A percentile compares a stretch with the other conserved stretches of the same genome.
These are phyloP conservation scores for Backusella sp. DNA, from an alignment of 192 early-diverging fungal genomes.

Conservation along the genomic window DNA sequence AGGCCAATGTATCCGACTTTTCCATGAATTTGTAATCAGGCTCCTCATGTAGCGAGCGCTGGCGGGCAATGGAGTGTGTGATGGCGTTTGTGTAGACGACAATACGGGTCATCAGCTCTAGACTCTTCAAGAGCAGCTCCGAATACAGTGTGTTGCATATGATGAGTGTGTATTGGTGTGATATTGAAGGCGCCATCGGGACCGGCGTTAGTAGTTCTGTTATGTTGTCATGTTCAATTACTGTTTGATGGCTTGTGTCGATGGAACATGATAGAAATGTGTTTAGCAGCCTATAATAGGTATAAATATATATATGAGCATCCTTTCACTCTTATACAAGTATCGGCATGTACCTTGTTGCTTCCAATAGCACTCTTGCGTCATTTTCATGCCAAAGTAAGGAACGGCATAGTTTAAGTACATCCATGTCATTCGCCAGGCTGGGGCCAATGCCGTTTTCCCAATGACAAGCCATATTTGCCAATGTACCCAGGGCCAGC, in stretches of 20 bases:
- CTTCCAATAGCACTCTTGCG: slow-evolving; percentile 26
- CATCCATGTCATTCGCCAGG: slow-evolving; percentile 30
- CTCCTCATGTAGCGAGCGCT: slow-evolving; percentile 4
- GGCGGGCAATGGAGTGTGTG: slow-evolving; percentile 10
- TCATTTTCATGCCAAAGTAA: slow-evolving; percentile 30
- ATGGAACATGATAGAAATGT: slow-evolving; percentile 24
- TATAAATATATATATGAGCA: not conserved
- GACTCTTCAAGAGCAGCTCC: slow-evolving; percentile 23
- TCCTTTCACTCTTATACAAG: too few relatives aligned
- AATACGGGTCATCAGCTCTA: slow-evolving; percentile 25
- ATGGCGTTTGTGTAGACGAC: slow-evolving; percentile 30
- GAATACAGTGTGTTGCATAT: slow-evolving; percentile 29
- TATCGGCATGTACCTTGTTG: slow-evolving; percentile 18
- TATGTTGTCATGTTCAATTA: slow-evolving; percentile 23
- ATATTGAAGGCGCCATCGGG: slow-evolving; percentile 13
- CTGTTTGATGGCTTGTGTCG: slow-evolving; percentile 20
- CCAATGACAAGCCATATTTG: slow-evolving; percentile 38
- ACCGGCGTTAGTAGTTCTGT: slow-evolving; percentile 17
- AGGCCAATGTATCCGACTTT: slow-evolving; percentile 12
- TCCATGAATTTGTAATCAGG: slow-evolving; percentile 4
- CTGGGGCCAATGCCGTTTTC: slow-evolving; percentile 23
- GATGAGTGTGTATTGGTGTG: slow-evolving; percentile 32
- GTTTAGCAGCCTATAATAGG: slow-evolving; percentile 11
- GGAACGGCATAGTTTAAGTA: slow-evolving; percentile 21
- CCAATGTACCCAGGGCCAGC: slow-evolving; percentile 33